Conservation (phyloP, 352 stramenopile genomes). For the Phytophthora podocarpi region DNA sequence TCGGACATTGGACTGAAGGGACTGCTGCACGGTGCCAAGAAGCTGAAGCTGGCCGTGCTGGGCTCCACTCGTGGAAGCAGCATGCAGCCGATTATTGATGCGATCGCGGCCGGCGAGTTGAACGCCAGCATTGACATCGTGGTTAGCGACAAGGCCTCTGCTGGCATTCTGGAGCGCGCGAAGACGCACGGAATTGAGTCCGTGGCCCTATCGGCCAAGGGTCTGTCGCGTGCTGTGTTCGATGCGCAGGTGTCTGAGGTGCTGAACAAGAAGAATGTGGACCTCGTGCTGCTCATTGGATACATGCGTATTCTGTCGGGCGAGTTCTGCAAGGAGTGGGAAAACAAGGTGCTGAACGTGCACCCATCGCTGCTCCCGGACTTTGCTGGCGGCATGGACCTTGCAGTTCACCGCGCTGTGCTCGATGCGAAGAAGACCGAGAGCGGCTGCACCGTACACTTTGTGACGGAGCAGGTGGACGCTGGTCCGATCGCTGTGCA, state of each 20-base stretch:
- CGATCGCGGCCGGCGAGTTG: constrained; percentile 85
- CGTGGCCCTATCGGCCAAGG: constrained; percentile 65
- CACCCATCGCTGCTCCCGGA: constrained; percentile 99
- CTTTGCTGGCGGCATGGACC: constrained; percentile 99
- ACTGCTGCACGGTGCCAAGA: constrained; percentile 89
- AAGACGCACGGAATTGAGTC: constrained; percentile 76
- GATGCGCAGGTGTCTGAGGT: constrained; percentile 95
- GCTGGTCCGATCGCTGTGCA: constrained; percentile 98
- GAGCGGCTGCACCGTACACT: constrained; percentile 98
- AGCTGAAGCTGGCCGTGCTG: constrained; percentile 93
- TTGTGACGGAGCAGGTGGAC: constrained; percentile 98
- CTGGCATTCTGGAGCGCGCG: constrained; percentile 95
- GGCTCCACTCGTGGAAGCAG: constrained; percentile 96
- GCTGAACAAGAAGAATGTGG: constrained; percentile 92
- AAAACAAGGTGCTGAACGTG: constrained; percentile 98
- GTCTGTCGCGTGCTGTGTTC: constrained; percentile 92
- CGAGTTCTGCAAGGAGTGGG: constrained; percentile 96
- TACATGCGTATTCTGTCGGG: constrained; percentile 99
- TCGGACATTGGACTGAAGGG: constrained; percentile 97
- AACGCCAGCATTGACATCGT: constrained; percentile 97
- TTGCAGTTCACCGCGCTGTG: constrained; percentile 98
- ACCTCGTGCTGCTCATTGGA: constrained; percentile 98
- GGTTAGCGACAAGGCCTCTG: constrained; percentile 94
- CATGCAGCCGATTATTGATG: constrained; percentile 97
- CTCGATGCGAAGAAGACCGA: constrained; percentile 95